A percentile compares a stretch with the other conserved stretches of the same genome.
Conservation (phyloP, 179 eudicot genomes). For the Beta macrorhiza region DNA sequence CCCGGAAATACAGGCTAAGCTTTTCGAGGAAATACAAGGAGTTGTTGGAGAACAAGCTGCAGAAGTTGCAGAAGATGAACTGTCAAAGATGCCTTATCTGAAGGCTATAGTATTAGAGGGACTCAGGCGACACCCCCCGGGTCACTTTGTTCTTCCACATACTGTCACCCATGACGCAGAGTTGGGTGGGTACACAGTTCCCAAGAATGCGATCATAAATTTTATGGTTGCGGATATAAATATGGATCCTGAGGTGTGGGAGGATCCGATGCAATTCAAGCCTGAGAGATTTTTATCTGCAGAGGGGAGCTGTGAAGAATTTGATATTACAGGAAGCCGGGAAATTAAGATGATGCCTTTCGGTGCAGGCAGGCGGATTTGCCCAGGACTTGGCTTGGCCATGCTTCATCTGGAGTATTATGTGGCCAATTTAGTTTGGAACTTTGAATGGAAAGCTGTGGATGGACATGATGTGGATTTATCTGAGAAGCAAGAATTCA, state of each 20-base stretch:
- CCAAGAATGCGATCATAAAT: conserved; percentile 21
- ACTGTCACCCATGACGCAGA: conserved; percentile 23
- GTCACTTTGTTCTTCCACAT: conserved; percentile 28
- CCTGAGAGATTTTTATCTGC: conserved; percentile 25
- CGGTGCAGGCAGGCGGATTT: conserved; percentile 31
- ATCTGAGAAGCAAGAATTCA: conserved; percentile 29
- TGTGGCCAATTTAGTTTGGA: conserved; percentile 29
- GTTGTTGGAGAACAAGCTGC: conserved; percentile 15
- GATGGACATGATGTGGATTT: conserved; percentile 23
- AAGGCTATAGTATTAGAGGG: conserved; percentile 28
- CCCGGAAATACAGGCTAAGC: conserved; percentile 25
- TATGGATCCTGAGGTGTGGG: conserved; percentile 27
- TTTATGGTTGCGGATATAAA: conserved; percentile 27
- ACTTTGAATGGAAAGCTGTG: conserved; percentile 22
- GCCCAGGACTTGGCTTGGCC: conserved; percentile 24
- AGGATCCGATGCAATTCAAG: conserved; percentile 26
- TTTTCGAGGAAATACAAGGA: conserved; percentile 22
- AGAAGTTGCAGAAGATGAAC: conserved; percentile 22
- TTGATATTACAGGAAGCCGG: conserved; percentile 26
- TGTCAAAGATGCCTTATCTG: conserved; percentile 22
- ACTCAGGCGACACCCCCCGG: conserved; percentile 30
- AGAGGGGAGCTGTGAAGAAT: conserved; percentile 10
- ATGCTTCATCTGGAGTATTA: conserved; percentile 28
- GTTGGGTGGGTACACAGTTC: conserved; percentile 27
- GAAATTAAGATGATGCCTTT: conserved; percentile 32